Evolutionary conservation across 176 grass and related monocot genomes (phyloP), one percentile per base, ranked within the genome.

Genomic region (Ananas comosus): DNA sequence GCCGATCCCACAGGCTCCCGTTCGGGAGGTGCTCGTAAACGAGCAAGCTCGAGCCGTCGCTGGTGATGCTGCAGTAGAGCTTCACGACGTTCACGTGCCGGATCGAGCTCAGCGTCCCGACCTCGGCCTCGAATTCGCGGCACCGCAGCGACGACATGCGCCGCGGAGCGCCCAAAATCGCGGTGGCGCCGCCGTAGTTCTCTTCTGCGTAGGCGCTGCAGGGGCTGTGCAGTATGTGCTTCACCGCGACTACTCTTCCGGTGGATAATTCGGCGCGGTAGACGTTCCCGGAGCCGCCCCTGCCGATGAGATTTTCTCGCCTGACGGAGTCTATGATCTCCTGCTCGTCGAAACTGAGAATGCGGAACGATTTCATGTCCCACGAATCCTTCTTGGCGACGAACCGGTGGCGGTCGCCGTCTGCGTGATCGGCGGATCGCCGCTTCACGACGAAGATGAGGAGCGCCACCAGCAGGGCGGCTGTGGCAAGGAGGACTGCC

Each of bases 1-100:
- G 86, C 7, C 79, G 51, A 0, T 89, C 83, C 73, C 83, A 85
- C 0, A 92, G 84, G 86, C 86, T 96, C 13, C 93, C 93, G 52
- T 96, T 96, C 1, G 93, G 93, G 9, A 96, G 89, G 79, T 89
- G 76, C 84, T 96, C 93, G 68, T 92, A 96, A n/a, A 96, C 93
- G 50, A 96, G 86, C 51, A 96, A 73, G 77, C 81, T 89, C 16
- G 88, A 83, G 3, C 80, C 85, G 2, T 78, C 74, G 69, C 93
- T 85, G 17, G 89, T 89, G 71, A 96, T 85, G 83, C 93, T 89
- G 76, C 93, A 92, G 51, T 92, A 79, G 3, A 96, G 88, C 73
- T 96, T 92, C 51, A 96, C 93, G 49, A 96, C 88, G 81, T 96
- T 96, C 14, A 96, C 81, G 70, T 96, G 92, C 0, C 88, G 85